phyloP scores from a whole-genome alignment of 345 rosid species.

The Populus ilicifolia region DNA sequence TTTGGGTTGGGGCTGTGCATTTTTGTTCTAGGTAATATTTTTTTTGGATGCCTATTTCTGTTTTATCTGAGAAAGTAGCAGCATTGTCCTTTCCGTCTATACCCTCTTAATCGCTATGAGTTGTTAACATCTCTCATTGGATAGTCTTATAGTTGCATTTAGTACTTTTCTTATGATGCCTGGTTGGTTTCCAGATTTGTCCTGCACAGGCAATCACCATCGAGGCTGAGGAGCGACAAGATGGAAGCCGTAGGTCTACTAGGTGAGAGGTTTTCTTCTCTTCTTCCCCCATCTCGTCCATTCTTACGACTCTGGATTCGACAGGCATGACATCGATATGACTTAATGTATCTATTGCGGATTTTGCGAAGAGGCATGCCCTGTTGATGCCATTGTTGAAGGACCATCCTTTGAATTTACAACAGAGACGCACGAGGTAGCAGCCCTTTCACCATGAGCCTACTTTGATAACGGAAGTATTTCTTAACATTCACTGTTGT shows the following conservation, averaged over 20 bases:
- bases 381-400: slow-evolving; percentile 97
- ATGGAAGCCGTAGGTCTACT: slow-evolving; percentile 98
- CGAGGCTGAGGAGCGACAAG: slow-evolving; percentile 97
- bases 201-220: slow-evolving; percentile 98
- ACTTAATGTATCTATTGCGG: slow-evolving; percentile 98
- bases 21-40: background rate
- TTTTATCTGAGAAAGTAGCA: background rate
- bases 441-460: background rate
- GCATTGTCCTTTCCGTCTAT: background rate
- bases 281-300: background rate
- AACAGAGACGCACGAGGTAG: slow-evolving; percentile 95
- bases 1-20: background rate
- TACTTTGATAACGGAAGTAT: background rate
- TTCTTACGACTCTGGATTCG: slow-evolving; percentile 5
- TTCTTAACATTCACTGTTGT: background rate
- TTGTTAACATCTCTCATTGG: background rate
- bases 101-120: background rate
- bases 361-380: slow-evolving; percentile 99
- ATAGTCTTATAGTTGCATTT: background rate
- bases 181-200: slow-evolving; percentile 56
- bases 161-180: slow-evolving; percentile 8
- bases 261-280: slow-evolving; percentile 42
- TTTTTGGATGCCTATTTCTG: background rate
- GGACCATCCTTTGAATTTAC: slow-evolving; percentile 97
- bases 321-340: slow-evolving; percentile 92